Conservation (phyloP, 106 monocot genomes). For the Acanthochlamys bracteata region DNA sequence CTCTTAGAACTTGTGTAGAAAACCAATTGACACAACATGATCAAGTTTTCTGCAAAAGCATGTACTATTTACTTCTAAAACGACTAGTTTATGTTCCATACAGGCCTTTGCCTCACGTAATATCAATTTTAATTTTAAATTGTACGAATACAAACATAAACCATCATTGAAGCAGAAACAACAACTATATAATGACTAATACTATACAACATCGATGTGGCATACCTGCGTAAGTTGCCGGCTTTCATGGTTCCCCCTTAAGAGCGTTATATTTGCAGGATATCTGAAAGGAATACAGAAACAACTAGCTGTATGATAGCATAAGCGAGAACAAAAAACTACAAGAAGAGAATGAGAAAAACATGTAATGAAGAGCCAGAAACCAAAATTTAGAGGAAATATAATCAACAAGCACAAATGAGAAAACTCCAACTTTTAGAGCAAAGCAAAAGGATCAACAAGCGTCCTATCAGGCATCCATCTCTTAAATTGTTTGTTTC, state of each 20-base stretch:
- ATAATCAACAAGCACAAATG: too few relatives aligned
- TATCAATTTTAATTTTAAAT: too few relatives aligned
- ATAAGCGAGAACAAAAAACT: not conserved
- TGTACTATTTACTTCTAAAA: too few relatives aligned
- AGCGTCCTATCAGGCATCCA: too few relatives aligned
- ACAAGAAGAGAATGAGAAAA: not conserved
- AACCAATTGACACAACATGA: not conserved
- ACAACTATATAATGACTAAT: not conserved
- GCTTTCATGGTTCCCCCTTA: constrained; percentile 98
- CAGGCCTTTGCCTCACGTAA: too few relatives aligned
- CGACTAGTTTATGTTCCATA: too few relatives aligned
- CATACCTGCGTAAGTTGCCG: constrained; percentile 92
- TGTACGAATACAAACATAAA: too few relatives aligned
- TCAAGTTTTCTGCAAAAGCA: not conserved
- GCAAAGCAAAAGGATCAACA: too few relatives aligned
- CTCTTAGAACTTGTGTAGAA: not conserved
- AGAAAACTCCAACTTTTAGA: too few relatives aligned
- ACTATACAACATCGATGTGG: not conserved
- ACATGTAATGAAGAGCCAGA: too few relatives aligned
- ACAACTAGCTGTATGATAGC: not conserved
- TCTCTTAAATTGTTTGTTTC: too few relatives aligned
- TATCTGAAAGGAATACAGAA: constrained; percentile 34
- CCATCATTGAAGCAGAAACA: not conserved
- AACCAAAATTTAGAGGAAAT: too few relatives aligned
- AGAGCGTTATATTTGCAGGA: constrained; percentile 90